Base-by-base conservation (phyloP, 2,329 filamentous ascomycete genomes). In the Aspergillus neoniger region DNA sequence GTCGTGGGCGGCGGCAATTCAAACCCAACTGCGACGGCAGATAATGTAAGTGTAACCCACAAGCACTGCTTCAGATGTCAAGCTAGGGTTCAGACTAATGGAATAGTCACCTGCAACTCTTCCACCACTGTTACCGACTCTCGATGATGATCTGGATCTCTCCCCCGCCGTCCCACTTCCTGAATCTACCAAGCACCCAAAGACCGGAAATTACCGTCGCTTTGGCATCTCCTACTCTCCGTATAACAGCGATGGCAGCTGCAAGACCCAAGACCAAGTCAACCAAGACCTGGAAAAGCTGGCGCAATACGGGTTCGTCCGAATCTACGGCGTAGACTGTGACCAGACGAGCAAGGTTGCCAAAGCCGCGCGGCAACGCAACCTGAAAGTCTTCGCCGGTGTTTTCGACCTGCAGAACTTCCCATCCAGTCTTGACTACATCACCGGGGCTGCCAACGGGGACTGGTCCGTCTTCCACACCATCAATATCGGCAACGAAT, bases 251-350 rank as follows among this genome's bases (percentile, higher is more conserved):
- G 81, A 84, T 61, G 80, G 84, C 30, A 76, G 76, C 58, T 96
- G 91, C 83, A 95, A 94, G 75, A 80, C 83, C 5, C 78, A 82
- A 56, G 76, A 79, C 1, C 80, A 91, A 67, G 82, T 96, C 55
- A 80, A 84, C 61, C 72, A 77, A 19, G 91, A 96, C 69, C 85
- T 95, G 67, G 77, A 78, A 50, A 61, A 44, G 43, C 77, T 87
- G 55, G 79, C 86, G 28, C 74, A 77, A 14, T 92, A 89, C 76
- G 81, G 81, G 17, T 75, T 87, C 38, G 79, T 96, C 57, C 90
- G 92, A 54, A 84, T 91, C 70, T 96, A 96, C 72, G 92, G 91
- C 55, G 86, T 87, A 59, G 91, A 92, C 74, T 96, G 92, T 75
- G 80, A 91, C 69, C 89, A 93, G 73, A 83, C 91, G 41, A 74